Base-by-base conservation (phyloP, 441 rosid genomes). In the Bocquillonia castaneifolia region DNA sequence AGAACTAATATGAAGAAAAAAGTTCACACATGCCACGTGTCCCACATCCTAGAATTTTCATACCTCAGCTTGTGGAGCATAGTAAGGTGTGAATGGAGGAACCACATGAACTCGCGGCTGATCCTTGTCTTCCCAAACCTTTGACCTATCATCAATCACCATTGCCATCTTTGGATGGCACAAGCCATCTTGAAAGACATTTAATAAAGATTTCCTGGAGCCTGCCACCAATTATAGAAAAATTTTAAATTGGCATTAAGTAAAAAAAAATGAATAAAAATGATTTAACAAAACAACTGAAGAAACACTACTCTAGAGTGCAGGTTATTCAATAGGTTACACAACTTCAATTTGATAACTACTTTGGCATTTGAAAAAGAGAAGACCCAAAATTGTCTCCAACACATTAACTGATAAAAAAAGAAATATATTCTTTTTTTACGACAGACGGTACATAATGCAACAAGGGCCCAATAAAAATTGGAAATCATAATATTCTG, bases 91-190 rank as follows among this genome's bases (percentile, higher is more conserved):
- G 77, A 90, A 94, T 36, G 97, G 80, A 62, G 97, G 93, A 72
- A 94, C 99, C 26, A 86, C 97, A 81, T 94, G 99, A 75, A 94
- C 99, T 67, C 96, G 87, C n/a, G 94, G 88, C 78, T 94, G 99
- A 84, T 94, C 99, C 88, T 83, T 88, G 68, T 94, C 99, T 81
- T 94, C 99, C 99, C 98, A 94, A 64, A 94, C 99, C 84, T 90
- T 94, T 64, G 80, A 76, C 53, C 99, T 96, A 74, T 94, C 99
- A 86, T 94, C 99, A 77, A 94, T 88, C 72, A 94, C 94, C 97
- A 94, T 89, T 57, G 99, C 99, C 99, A 94, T 88, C 81, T 89
- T 92, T 47, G 97, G 99, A 79, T 94, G 97, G 82, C 97, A 92
- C 22, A 79, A 74, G 55, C 98, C 94, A 78, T 85, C 92, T 75